Base-by-base conservation (phyloP, 768 basidiomycete species). In the Lentinula aciculospora region DNA sequence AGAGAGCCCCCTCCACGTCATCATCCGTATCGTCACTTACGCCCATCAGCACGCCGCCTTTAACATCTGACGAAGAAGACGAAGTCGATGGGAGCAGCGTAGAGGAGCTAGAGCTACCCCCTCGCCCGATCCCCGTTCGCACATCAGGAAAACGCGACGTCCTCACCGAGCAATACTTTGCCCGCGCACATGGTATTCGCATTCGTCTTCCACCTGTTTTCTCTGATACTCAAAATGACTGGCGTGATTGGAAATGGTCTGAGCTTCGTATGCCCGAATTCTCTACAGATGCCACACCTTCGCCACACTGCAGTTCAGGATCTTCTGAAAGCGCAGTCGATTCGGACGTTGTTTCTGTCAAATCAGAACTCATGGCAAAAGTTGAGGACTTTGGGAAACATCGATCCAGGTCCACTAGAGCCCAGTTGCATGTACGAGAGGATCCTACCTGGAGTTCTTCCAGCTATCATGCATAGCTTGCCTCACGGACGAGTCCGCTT, bases 201-300 rank as follows among this genome's bases (percentile, higher is more conserved):
- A 54, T 54, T 37, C 36, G 40, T n/a, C 40, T 45, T 29, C 54
- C 42, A 42, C 40, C 28, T 23, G 3, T 25, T n/a, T 21, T 19
- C 12, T 23, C 54, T 3, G 39, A 39, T 29, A 32, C 48, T 25
- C 47, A 32, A 28, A 9, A 29, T 21, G 36, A 67, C 56, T 76
- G 77, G 74, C 66, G 71, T 32, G 65, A 69, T 49, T 80, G 79
- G 78, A 72, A 66, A 55, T 79, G 78, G 78, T 70, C 74, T 42
- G 75, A 74, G 44, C 67, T 78, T 31, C 70, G 69, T 57, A 51
- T 64, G 17, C 71, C 75, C 47, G 70, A 64, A 28, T 76, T 74
- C 57, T 56, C 49, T 44, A 48, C 39, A 25, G 8, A 28, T 32
- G 31, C 29, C 15, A 10, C 46, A 17, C 13, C 29, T 9, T 31